Evolutionary conservation across 306 rosid genomes (phyloP).

Genomic region (Quercus glauca): DNA sequence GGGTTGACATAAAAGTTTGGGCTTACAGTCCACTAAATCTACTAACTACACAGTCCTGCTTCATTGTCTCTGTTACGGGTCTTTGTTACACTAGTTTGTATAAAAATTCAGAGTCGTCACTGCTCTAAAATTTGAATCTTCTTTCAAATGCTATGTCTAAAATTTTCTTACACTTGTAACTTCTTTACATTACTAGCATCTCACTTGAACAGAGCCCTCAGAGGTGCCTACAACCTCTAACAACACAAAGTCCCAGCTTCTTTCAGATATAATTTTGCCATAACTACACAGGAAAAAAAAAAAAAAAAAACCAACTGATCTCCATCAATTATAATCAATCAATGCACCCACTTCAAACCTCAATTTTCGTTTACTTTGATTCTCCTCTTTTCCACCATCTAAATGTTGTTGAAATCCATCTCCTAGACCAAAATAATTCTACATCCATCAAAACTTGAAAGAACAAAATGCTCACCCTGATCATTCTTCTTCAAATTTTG

Average conservation of each 20-base stretch:
- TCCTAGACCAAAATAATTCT: not conserved
- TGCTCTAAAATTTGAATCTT: too few relatives aligned
- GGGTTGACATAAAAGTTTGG: not conserved
- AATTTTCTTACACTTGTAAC: not conserved
- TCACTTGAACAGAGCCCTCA: not conserved
- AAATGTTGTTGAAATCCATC: too few relatives aligned
- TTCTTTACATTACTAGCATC: not conserved
- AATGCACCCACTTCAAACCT: not conserved
- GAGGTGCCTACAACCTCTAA: not conserved
- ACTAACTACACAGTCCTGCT: not conserved
- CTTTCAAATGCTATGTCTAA: too few relatives aligned
- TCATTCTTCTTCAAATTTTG: not conserved
- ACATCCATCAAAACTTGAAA: not conserved
- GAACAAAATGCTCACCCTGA: not conserved
- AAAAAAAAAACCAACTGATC: not conserved
- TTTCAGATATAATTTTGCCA: not conserved
- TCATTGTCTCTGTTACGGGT: not conserved
- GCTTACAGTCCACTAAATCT: not conserved
- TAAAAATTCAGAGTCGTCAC: not conserved
- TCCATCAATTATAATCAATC: not conserved
- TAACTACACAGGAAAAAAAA: not conserved
- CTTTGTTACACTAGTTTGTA: too few relatives aligned
- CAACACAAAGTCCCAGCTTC: not conserved
- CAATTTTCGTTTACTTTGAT: not conserved
- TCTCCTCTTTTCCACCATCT: too few relatives aligned